Evolutionary conservation across 768 basidiomycete species (phyloP), one percentile per base, ranked within the genome.

Genomic region (Tylopilus sp.): DNA sequence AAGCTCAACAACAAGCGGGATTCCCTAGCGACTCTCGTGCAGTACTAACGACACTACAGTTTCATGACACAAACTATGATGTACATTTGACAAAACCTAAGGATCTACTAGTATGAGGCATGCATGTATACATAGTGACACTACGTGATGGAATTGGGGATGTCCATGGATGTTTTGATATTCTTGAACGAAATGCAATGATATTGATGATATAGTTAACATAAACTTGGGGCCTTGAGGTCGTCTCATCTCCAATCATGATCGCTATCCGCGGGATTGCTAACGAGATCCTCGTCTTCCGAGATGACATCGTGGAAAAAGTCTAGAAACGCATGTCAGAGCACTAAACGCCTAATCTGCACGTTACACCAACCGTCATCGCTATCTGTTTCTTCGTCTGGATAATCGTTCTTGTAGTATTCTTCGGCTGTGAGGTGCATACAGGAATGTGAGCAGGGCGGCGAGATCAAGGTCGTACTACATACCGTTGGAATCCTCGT

Each of bases 351-450:
- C 52, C 41, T 25, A 47, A 24, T 30, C 41, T 4, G 28, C 10
- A 38, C 38, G 21, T 29, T 54, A 62, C 60, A 26, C 57, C 74
- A 76, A 63, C 73, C 76, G 37, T 69, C 71, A 29, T 74, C 73
- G 17, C 67, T 72, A 22, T 73, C 73, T 11, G 72, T 71, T 34
- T 84, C 82, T 45, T 85, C 89, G 25, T 89, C 87, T 6, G 89
- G 89, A 59, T 92, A 92, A 63, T 92, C 89, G 54, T 92, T 92
- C 61, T 81, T 88, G 70, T 89, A 90, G 62, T 85, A 89, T 57
- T 89, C 88, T 67, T 92, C 89, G 17, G 85, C 89, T 90, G 60
- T 6, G 48, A 29, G 9, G 42, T n/a, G n/a, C n/a, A n/a, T n/a
- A 6, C 45, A 41, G 11, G 16, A 45, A 14, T 2, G 4, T 64